Percentiles rank a stretch among this genome's conserved stretches.
Evolutionary conservation across 2,329 filamentous ascomycete species (phyloP).

Genomic region (Fonsecaea pedrosoi): DNA sequence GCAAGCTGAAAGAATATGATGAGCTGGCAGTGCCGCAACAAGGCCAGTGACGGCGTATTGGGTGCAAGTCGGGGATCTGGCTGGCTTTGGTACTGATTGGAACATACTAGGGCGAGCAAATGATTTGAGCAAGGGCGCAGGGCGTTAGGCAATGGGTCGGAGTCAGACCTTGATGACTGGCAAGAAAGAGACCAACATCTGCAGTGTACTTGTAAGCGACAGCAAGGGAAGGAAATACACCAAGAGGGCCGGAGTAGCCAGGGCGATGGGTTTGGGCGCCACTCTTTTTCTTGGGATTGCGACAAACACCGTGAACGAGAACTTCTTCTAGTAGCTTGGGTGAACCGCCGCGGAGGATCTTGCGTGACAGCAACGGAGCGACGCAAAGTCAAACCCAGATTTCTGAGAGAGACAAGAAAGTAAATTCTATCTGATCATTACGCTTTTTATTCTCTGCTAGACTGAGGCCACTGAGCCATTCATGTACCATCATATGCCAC

Average conservation of each 20-base stretch:
- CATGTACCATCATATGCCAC: too few relatives aligned
- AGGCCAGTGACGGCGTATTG: background rate
- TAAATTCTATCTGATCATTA: too few relatives aligned
- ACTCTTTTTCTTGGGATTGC: background rate
- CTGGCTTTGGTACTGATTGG: background rate
- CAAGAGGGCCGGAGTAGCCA: background rate
- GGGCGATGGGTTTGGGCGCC: background rate
- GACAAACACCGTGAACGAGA: background rate
- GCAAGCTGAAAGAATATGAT: conserved; percentile 59
- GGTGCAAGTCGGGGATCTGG: background rate
- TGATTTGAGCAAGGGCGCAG: conserved; percentile 28
- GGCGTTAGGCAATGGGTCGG: conserved; percentile 12
- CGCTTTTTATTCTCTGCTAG: too few relatives aligned
- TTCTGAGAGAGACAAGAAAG: too few relatives aligned
- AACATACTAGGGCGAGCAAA: background rate
- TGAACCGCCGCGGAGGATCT: background rate
- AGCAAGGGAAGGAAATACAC: background rate
- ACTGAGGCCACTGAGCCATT: too few relatives aligned
- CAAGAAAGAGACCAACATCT: background rate
- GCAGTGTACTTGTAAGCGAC: background rate
- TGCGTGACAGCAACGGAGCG: background rate
- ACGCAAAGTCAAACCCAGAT: too few relatives aligned
- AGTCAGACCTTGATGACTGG: background rate
- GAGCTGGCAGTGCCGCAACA: conserved; percentile 3
- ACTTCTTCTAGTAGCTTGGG: background rate